Base-by-base conservation (phyloP, 805 yeast species). In the Maudiozyma pseudohumilis region DNA sequence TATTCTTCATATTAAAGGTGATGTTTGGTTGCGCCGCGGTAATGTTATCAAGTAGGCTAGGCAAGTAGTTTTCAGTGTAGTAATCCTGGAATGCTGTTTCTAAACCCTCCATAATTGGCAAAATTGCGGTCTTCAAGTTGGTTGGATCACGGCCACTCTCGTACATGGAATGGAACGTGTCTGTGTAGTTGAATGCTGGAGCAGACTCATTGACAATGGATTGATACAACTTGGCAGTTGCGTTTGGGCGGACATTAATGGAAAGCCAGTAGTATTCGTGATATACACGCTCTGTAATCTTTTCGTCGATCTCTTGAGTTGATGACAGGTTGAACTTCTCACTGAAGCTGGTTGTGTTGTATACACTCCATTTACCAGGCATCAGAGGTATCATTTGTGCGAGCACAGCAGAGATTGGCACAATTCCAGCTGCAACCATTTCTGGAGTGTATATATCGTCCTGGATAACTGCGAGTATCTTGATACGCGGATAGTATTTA, bases 111-210 rank as follows among this genome's bases (percentile, higher is more conserved):
- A 75, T 39, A 4, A 67, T 49, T 0, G 78, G 74, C 1, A 63
- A 49, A 9, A 78, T 63, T 36, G 66, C 69, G 2, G 64, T 48
- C 6, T 47, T 53, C 63, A 76, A 63, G 24, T 70, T 66, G 17
- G 64, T 43, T 30, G 72, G 64, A 52, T 81, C 89, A 48, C 86
- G 63, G 5, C 80, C 86, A 1, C 80, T 68, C 53, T 78, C 83
- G 49, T 69, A 77, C 33, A 65, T 53, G 1, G 68, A 53, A 15
- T 63, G 55, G 18, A 76, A 56, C 31, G 47, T 33, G n/a, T 39
- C 32, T 2, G 51, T 39, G 6, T 51, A 41, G 16, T 48, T 40
- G 16, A 49, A 52, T 3, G 40, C 21, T 2, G 40, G 26, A 1
- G 55, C 48, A 16, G 44, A 36, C 6, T 47, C 40, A 9, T 37